Evolutionary conservation across 2,329 filamentous ascomycete species (phyloP).

Genomic region (Colletotrichum tabaci): DNA sequence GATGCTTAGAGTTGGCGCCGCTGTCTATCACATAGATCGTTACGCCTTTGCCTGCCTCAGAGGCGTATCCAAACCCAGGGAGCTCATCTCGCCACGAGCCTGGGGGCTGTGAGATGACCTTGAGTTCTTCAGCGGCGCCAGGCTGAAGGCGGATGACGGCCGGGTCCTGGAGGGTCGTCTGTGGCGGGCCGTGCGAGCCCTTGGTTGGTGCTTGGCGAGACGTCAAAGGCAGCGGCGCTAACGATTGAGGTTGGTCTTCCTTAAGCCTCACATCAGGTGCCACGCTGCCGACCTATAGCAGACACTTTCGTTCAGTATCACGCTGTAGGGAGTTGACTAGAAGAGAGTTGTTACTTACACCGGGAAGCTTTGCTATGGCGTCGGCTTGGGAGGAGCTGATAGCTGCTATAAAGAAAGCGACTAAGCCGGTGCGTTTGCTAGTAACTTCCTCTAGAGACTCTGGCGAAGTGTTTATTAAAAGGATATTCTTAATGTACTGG

Average conservation of each 20-base stretch:
- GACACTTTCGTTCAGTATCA: background rate
- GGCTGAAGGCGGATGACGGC: slow-evolving; percentile 4
- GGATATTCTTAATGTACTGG: slow-evolving; percentile 1
- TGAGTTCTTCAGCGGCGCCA: slow-evolving; percentile 22
- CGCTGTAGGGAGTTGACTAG: background rate
- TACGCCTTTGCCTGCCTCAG: slow-evolving; percentile 26
- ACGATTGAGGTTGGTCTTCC: background rate
- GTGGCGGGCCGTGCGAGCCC: no score
- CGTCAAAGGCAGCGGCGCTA: background rate
- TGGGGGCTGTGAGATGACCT: slow-evolving; percentile 24
- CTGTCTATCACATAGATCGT: slow-evolving; percentile 28
- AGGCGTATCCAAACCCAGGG: slow-evolving; percentile 25
- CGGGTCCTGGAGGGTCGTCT: background rate
- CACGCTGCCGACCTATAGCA: slow-evolving; percentile 3
- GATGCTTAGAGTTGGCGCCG: slow-evolving; percentile 7
- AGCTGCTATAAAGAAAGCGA: slow-evolving; percentile 14
- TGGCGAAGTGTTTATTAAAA: background rate
- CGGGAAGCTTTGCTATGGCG: background rate
- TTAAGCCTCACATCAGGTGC: slow-evolving; percentile 8
- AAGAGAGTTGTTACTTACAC: background rate
- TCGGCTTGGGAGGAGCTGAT: slow-evolving; percentile 21
- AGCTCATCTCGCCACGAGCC: slow-evolving; percentile 12
- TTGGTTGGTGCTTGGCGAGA: background rate
- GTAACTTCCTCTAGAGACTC: background rate
- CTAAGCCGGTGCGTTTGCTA: slow-evolving; percentile 17